A percentile compares a stretch with the other conserved stretches of the same genome.
phyloP scores from a whole-genome alignment of 2,329 filamentous ascomycete species.

The Pseudopyricularia cyperi region DNA sequence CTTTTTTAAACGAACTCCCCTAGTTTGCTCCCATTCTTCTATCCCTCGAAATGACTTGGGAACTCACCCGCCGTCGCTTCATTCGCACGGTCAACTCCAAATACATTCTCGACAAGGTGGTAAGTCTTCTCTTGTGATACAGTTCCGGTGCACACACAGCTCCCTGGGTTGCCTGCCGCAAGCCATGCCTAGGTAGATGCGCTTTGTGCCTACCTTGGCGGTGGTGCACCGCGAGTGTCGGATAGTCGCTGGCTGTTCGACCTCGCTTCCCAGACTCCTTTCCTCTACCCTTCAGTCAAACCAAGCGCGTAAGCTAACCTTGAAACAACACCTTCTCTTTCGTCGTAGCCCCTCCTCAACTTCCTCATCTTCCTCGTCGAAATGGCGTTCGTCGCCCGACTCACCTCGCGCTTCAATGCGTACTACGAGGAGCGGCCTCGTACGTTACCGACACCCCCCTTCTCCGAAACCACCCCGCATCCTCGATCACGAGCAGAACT shows the following conservation, averaged over 20 bases:
- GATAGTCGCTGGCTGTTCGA: too few species aligned
- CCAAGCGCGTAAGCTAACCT: too few species aligned
- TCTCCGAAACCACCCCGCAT: neutral
- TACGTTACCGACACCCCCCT: slow-evolving; percentile 28
- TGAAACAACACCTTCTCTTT: slow-evolving; percentile 9
- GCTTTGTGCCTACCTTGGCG: too few species aligned
- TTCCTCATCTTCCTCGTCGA: slow-evolving; percentile 74
- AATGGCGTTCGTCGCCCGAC: slow-evolving; percentile 70
- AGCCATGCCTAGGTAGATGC: too few species aligned
- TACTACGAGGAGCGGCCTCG: slow-evolving; percentile 86
- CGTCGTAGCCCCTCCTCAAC: slow-evolving; percentile 82
- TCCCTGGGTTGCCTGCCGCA: too few species aligned
- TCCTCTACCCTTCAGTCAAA: too few species aligned
- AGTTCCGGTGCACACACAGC: too few species aligned
- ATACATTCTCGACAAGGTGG: slow-evolving; percentile 61
- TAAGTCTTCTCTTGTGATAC: slow-evolving; percentile 28
- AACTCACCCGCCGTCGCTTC: slow-evolving; percentile 46
- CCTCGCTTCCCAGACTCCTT: too few species aligned
- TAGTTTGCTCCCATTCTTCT: neutral
- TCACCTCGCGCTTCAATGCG: slow-evolving; percentile 79
- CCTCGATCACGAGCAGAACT: neutral
- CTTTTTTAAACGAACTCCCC: neutral
- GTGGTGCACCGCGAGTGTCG: too few species aligned
- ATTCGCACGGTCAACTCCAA: slow-evolving; percentile 55
- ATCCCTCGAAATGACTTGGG: slow-evolving; percentile 37